phyloP scores from a whole-genome alignment of 1,284 basidiomycete genomes.

The Xerocomus nothofagi region DNA sequence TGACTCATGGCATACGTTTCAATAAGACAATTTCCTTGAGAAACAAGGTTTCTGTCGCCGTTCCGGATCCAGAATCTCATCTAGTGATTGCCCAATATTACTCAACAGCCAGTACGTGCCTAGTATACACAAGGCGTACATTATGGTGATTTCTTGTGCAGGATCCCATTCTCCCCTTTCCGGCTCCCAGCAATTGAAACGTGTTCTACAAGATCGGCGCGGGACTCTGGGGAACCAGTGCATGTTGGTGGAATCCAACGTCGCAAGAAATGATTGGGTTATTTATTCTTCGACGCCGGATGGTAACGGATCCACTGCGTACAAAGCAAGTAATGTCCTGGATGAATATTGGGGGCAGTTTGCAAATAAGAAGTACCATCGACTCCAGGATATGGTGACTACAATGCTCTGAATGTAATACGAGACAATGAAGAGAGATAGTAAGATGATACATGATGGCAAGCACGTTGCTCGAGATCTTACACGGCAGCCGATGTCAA shows the following conservation, averaged over 20 bases:
- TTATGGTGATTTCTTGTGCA: no score
- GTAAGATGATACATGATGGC: slow-evolving; percentile 1
- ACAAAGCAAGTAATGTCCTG: not conserved
- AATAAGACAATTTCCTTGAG: no score
- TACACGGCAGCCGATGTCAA: not conserved
- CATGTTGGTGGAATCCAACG: slow-evolving; percentile 55
- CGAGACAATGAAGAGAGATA: not conserved
- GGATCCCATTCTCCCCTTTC: no score
- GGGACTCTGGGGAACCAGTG: no score
- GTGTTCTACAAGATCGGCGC: no score
- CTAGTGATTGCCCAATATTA: no score
- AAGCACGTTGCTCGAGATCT: slow-evolving; percentile 1
- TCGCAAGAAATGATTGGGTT: slow-evolving; percentile 42
- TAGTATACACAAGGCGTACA: no score
- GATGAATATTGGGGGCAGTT: not conserved
- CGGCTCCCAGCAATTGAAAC: no score
- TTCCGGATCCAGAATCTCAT: no score
- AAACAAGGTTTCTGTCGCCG: no score
- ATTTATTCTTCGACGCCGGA: not conserved
- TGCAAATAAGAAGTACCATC: not conserved
- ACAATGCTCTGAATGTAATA: not conserved
- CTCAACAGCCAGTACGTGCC: no score
- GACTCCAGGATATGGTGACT: not conserved
- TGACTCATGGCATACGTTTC: no score
- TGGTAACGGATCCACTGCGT: not conserved